phyloP scores from a whole-genome alignment of 306 rosid genomes.

The Canavalia ensiformis region DNA sequence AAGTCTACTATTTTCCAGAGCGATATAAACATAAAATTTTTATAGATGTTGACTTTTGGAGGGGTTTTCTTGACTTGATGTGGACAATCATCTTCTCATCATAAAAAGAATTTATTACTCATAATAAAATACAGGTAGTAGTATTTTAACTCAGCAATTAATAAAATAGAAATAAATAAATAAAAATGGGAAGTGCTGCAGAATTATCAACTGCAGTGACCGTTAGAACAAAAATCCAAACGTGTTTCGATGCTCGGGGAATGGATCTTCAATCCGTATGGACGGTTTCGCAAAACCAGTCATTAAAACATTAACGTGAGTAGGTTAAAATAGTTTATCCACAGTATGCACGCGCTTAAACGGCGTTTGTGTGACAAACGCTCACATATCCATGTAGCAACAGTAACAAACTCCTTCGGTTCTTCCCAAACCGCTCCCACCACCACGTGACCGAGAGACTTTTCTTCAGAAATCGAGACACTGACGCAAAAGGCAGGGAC shows the following conservation, averaged over 20 bases:
- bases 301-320: constrained; percentile 37
- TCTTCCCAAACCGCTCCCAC: constrained; percentile 8
- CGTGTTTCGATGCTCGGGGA: constrained; percentile 1
- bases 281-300: constrained; percentile 26
- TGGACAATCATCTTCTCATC: neutral
- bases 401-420: neutral
- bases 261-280: constrained; percentile 14
- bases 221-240: constrained; percentile 51
- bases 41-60: too few relatives aligned
- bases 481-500: neutral
- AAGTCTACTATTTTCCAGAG: too few relatives aligned
- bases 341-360: neutral
- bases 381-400: neutral
- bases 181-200: neutral
- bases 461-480: neutral
- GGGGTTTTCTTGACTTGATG: too few relatives aligned
- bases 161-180: neutral
- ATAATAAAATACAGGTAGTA: neutral
- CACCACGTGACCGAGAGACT: constrained; percentile 32
- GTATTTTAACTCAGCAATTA: neutral
- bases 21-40: too few relatives aligned
- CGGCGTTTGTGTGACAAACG: constrained; percentile 35
- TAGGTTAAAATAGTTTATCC: constrained; percentile 34
- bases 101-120: neutral
- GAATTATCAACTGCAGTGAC: constrained; percentile 38